Conservation (phyloP, 78 protist genomes). For the Pelomyxa schiedti region DNA sequence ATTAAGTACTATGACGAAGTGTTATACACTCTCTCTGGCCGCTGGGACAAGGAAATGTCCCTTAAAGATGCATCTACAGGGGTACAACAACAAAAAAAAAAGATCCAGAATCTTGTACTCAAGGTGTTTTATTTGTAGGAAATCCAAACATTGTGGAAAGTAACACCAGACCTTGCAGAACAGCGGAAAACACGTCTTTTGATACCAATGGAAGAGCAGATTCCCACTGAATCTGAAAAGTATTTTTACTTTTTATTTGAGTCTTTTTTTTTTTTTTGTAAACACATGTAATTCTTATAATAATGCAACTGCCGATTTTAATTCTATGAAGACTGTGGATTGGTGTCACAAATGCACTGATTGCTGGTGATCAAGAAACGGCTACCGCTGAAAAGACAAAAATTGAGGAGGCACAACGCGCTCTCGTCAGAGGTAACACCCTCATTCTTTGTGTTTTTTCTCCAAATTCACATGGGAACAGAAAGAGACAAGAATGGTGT, state of each 20-base stretch:
- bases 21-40: conserved; percentile 22
- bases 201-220: conserved; percentile 15
- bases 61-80: conserved; percentile 1
- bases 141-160: conserved; percentile 9
- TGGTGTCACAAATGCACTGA: conserved; percentile 49
- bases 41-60: conserved; percentile 34
- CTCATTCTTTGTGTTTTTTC: no score
- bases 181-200: conserved; percentile 5
- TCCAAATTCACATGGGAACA: no score
- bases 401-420: conserved; percentile 47
- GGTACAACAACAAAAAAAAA: neutral
- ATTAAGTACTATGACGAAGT: conserved; percentile 18
- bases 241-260: no score
- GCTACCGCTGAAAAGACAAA: conserved; percentile 59
- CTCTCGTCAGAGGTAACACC: no score
- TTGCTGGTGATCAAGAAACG: conserved; percentile 35
- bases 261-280: no score
- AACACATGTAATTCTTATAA: neutral
- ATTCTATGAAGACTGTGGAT: conserved; percentile 60
- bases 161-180: neutral
- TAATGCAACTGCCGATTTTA: no score
- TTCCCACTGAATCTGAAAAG: conserved; percentile 27
- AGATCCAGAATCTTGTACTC: neutral
- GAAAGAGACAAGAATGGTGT: no score
- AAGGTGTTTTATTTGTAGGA: neutral